Percentiles rank a stretch among this genome's conserved stretches.
Conservation (phyloP, 2,329 filamentous ascomycete genomes). For the Pyricularia pennisetigena region DNA sequence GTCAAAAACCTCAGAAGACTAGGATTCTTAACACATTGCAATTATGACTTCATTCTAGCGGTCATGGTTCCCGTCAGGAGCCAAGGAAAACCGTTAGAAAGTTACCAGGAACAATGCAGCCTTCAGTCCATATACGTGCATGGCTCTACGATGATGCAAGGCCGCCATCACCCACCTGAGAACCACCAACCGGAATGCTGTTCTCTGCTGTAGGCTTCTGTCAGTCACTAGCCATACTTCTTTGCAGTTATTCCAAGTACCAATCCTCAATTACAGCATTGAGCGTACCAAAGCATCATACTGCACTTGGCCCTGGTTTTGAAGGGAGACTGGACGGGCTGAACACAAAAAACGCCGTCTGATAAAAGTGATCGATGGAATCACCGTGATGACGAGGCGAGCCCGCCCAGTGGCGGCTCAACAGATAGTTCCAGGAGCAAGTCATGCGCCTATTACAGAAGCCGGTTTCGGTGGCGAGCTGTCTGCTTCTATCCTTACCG, state of each 20-base stretch:
- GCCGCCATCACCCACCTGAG: not conserved
- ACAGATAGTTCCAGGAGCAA: not conserved
- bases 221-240: not conserved
- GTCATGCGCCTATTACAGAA: not conserved
- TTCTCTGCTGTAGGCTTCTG: not conserved
- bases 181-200: not conserved
- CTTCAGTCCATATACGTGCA: not conserved
- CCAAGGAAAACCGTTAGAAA: not conserved
- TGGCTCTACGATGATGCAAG: not conserved
- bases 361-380: not conserved
- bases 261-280: not conserved
- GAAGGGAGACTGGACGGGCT: not conserved
- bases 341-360: not conserved
- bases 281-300: not conserved
- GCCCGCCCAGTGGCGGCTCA: not conserved
- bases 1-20: not conserved
- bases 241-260: not conserved
- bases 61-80: not conserved
- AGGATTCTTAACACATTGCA: not conserved
- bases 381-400: not conserved
- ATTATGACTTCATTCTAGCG: not conserved
- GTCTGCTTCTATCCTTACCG: not conserved
- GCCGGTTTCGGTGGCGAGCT: not conserved
- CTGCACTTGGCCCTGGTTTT: not conserved
- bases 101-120: not conserved